Percentiles rank a stretch among this genome's conserved stretches.
These are phyloP conservation scores for Podospora conica DNA, from an alignment of 495 filamentous ascomycete genomes.

Conservation along the genomic window DNA sequence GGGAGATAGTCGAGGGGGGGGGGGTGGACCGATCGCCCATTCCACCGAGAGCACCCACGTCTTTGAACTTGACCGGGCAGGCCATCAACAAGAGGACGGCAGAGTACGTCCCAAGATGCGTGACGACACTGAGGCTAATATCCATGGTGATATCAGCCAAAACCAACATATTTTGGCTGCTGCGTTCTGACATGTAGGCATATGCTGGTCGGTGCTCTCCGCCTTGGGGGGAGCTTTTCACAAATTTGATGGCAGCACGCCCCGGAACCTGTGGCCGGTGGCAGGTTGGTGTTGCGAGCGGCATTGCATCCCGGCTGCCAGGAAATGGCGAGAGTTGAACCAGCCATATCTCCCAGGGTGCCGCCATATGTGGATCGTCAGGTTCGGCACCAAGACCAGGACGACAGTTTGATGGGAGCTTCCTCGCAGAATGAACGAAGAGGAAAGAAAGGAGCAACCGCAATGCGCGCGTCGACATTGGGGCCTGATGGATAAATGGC, in stretches of 20 bases:
- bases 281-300: background rate
- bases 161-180: constrained; percentile 27
- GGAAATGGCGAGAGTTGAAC: constrained; percentile 9
- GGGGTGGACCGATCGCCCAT: background rate
- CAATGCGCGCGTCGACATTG: constrained; percentile 12
- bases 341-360: constrained; percentile 8
- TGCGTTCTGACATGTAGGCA: background rate
- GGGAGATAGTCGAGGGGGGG: background rate
- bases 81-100: background rate
- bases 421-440: background rate
- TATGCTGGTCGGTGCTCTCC: background rate
- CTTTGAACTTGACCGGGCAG: background rate
- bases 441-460: constrained; percentile 5
- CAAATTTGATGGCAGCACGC: constrained; percentile 1
- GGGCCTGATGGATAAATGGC: constrained; percentile 25
- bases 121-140: constrained; percentile 28
- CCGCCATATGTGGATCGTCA: background rate
- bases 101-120: constrained; percentile 5
- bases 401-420: background rate
- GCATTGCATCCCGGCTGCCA: constrained; percentile 21
- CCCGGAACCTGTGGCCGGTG: too few species aligned
- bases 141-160: constrained; percentile 34
- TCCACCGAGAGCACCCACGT: background rate
- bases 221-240: background rate
- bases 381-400: constrained; percentile 4